Conservation (phyloP, 2,329 filamentous ascomycete genomes). For the Phaeosphaeriaceae sp. region DNA sequence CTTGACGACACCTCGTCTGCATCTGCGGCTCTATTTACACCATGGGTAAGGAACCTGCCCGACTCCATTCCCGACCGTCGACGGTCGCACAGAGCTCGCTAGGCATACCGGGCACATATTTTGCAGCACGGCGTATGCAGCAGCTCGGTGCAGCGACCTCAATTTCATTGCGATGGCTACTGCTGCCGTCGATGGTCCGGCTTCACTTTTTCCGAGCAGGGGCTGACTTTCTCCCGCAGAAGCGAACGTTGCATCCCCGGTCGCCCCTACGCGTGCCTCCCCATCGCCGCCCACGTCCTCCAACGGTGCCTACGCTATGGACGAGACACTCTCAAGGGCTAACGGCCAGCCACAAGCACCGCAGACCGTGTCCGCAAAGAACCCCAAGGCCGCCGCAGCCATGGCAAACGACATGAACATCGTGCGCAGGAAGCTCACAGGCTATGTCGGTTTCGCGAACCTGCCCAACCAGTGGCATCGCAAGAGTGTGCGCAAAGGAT, state of each 20-base stretch:
- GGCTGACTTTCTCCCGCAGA: constrained; percentile 46
- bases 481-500: constrained; percentile 99
- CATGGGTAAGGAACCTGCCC: constrained; percentile 48
- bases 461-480: constrained; percentile 99
- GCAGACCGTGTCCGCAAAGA: constrained; percentile 70
- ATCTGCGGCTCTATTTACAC: constrained; percentile 38
- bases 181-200: constrained; percentile 11
- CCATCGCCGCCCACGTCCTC: constrained; percentile 54
- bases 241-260: constrained; percentile 54
- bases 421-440: constrained; percentile 95
- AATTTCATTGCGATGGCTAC: constrained; percentile 18
- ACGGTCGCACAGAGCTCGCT: constrained; percentile 12
- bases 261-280: constrained; percentile 55
- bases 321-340: constrained; percentile 64
- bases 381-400: constrained; percentile 64
- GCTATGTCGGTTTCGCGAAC: constrained; percentile 98
- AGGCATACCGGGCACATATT: constrained; percentile 15
- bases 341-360: constrained; percentile 55
- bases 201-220: constrained; percentile 17
- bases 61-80: constrained; percentile 9
- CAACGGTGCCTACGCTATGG: constrained; percentile 64
- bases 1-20: constrained; percentile 38
- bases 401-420: constrained; percentile 76
- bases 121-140: constrained; percentile 12
- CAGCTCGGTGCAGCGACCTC: constrained; percentile 13